Conservation (phyloP, 179 eudicot species). For the Nepenthes alata region DNA sequence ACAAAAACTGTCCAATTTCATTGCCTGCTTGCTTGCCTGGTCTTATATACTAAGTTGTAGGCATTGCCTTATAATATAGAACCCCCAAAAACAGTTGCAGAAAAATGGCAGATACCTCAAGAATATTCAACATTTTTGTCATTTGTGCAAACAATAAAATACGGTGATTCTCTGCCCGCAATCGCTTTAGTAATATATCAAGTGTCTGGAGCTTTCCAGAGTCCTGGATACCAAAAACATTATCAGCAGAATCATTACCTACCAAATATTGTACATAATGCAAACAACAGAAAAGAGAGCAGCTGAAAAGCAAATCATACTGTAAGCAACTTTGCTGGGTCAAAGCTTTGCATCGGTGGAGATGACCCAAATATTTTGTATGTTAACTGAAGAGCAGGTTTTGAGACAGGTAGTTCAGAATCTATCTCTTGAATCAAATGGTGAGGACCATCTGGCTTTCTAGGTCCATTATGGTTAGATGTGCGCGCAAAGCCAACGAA, state of each 20-base stretch:
- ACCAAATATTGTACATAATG: constrained; percentile 2
- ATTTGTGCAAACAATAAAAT: constrained; percentile 94
- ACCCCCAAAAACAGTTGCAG: not conserved
- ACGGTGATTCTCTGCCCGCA: constrained; percentile 89
- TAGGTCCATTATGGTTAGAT: constrained; percentile 78
- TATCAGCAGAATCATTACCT: constrained; percentile 7
- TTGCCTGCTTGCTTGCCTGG: too few relatives aligned
- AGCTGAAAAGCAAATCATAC: constrained; percentile 26
- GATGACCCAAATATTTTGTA: constrained; percentile 77
- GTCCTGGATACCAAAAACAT: constrained; percentile 40
- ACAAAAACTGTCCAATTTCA: too few relatives aligned
- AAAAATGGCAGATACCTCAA: constrained; percentile 49
- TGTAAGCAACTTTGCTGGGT: constrained; percentile 90
- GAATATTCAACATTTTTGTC: constrained; percentile 95
- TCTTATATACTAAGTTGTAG: too few relatives aligned
- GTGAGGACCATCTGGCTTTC: constrained; percentile 65
- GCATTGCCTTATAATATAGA: too few relatives aligned
- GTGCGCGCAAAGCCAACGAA: constrained; percentile 90
- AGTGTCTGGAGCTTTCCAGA: constrained; percentile 98
- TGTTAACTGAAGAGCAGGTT: constrained; percentile 81
- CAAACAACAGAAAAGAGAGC: constrained; percentile 2
- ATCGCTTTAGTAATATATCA: constrained; percentile 86
- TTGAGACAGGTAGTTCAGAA: constrained; percentile 57
- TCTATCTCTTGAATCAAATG: constrained; percentile 82
- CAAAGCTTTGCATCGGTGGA: constrained; percentile 93